Evolutionary conservation across 148 eudicot species (phyloP).

Genomic region (Salicornia ramosissima): DNA sequence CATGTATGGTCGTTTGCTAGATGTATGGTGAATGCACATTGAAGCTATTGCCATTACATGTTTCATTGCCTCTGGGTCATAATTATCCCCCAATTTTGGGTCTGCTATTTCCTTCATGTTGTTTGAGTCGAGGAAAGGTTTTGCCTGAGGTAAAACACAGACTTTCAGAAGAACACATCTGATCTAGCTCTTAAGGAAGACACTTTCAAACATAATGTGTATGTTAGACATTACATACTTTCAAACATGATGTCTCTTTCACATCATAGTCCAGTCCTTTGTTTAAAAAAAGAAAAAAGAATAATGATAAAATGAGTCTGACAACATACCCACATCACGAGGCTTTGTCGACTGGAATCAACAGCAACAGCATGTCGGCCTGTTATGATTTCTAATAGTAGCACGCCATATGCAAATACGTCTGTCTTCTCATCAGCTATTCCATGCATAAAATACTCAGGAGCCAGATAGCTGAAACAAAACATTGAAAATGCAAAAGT

Average conservation of each 20-base stretch:
- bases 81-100: slow-evolving; percentile 52
- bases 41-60: slow-evolving; percentile 64
- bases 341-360: slow-evolving; percentile 70
- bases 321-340: slow-evolving; percentile 83
- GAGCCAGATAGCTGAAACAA: slow-evolving; percentile 63
- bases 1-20: slow-evolving; percentile 74
- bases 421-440: slow-evolving; percentile 88
- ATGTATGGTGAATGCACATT: slow-evolving; percentile 71
- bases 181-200: not conserved
- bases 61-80: slow-evolving; percentile 50
- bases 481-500: not conserved
- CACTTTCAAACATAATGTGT: not conserved
- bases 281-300: not conserved
- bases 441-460: slow-evolving; percentile 95
- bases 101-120: slow-evolving; percentile 65
- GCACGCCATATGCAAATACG: slow-evolving; percentile 87
- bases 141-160: slow-evolving; percentile 43
- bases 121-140: slow-evolving; percentile 59
- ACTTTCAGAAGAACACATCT: slow-evolving; percentile 1
- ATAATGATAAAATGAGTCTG: too few relatives aligned
- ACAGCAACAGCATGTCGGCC: slow-evolving; percentile 92
- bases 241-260: not conserved
- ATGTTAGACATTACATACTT: not conserved
- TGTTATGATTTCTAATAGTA: slow-evolving; percentile 81
- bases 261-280: not conserved